Percentiles rank a stretch among this genome's conserved stretches.
phyloP scores from a whole-genome alignment of 163 green algal species.

The Scenedesmus sp. region DNA sequence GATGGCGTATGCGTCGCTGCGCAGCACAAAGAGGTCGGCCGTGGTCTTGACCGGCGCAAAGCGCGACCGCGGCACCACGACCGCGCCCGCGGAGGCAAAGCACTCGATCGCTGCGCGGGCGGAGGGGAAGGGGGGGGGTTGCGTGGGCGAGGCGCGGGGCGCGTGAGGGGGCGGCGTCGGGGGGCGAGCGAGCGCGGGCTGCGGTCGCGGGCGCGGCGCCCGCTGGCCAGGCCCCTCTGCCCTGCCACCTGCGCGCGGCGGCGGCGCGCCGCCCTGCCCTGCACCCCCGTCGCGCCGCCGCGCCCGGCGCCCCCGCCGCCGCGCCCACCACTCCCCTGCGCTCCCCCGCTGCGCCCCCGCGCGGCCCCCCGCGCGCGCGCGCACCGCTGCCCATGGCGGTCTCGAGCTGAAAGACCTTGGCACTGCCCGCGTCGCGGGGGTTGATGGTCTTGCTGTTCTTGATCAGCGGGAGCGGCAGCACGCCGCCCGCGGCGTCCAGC shows the following conservation, averaged over 20 bases:
- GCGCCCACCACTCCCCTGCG: no score
- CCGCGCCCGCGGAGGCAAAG: slow-evolving; percentile 86
- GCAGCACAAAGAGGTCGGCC: slow-evolving; percentile 91
- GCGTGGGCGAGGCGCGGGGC: background rate
- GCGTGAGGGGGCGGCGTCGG: background rate
- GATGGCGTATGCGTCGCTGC: slow-evolving; percentile 80
- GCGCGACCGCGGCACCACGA: slow-evolving; percentile 90
- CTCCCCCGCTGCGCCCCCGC: no score
- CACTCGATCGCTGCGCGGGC: slow-evolving; percentile 93
- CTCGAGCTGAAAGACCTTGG: slow-evolving; percentile 92
- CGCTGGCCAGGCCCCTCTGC: no score
- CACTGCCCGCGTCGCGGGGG: slow-evolving; percentile 73
- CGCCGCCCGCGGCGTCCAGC: slow-evolving; percentile 54
- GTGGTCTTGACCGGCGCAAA: slow-evolving; percentile 96
- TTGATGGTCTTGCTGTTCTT: slow-evolving; percentile 98
- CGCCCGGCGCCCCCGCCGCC: no score
- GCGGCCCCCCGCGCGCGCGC: background rate
- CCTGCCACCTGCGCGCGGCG: no score
- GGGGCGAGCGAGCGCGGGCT: no score
- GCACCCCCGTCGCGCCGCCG: no score
- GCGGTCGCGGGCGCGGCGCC: no score
- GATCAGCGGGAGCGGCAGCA: slow-evolving; percentile 89
- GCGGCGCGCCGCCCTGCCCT: no score
- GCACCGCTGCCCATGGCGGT: slow-evolving; percentile 84
- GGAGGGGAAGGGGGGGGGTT: no score